phyloP scores from a whole-genome alignment of 2,329 filamentous ascomycete species.

The Monilinia vaccinii-corymbosi region DNA sequence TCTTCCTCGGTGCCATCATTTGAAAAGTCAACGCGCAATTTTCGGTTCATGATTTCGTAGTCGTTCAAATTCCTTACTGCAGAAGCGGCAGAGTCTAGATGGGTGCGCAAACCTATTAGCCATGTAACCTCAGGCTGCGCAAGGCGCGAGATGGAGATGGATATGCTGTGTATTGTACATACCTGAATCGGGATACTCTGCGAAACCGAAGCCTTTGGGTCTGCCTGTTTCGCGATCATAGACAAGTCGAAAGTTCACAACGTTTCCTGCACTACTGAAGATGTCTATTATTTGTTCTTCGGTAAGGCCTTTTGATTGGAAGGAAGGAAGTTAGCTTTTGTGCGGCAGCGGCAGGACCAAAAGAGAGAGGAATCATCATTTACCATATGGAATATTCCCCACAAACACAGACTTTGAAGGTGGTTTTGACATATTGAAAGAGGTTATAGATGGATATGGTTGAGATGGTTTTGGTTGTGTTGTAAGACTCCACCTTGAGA shows the following conservation, averaged over 20 bases:
- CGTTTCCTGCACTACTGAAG: conserved; percentile 81
- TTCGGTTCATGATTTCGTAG: conserved; percentile 88
- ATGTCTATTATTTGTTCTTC: conserved; percentile 96
- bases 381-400: conserved; percentile 78
- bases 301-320: conserved; percentile 60
- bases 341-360: not conserved
- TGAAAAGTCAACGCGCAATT: conserved; percentile 90
- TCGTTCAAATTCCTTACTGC: conserved; percentile 94
- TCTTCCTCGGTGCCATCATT: conserved; percentile 70
- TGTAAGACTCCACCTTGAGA: conserved; percentile 17
- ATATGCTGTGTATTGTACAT: conserved; percentile 20
- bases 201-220: conserved; percentile 94
- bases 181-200: conserved; percentile 90
- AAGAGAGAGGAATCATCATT: conserved; percentile 16
- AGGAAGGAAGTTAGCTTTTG: conserved; percentile 14
- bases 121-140: not conserved
- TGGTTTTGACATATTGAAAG: conserved; percentile 59
- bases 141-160: conserved; percentile 6
- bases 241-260: conserved; percentile 85
- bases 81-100: conserved; percentile 69
- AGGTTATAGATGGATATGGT: conserved; percentile 9
- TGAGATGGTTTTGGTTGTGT: conserved; percentile 16
- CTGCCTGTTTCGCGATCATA: conserved; percentile 92
- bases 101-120: conserved; percentile 1
- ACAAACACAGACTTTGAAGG: conserved; percentile 75